Conservation (phyloP, 371 early-diverging fungal genomes). For the Paraphysoderma sedebokerense region DNA sequence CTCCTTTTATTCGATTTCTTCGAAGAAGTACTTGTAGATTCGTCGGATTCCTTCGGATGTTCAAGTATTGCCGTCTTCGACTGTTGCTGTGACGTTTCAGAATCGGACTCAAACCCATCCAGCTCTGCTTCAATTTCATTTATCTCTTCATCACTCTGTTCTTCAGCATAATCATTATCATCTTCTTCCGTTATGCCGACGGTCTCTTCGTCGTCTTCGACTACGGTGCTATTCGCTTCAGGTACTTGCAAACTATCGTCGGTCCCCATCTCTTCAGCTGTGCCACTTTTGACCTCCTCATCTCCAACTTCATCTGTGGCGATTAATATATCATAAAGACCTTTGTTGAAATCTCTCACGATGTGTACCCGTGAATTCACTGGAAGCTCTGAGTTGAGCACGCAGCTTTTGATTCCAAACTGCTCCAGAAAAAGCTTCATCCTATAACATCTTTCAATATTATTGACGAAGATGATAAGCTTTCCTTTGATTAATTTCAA, state of each 20-base stretch:
- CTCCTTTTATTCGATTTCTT: constrained; percentile 2
- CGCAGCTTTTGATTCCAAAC: constrained; percentile 76
- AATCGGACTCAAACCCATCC: constrained; percentile 10
- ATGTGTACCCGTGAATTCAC: constrained; percentile 69
- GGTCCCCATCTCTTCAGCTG: constrained; percentile 48
- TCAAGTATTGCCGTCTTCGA: neutral
- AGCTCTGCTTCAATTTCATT: constrained; percentile 10
- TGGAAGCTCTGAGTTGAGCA: constrained; percentile 87
- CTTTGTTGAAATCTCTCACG: constrained; percentile 91
- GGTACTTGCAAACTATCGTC: constrained; percentile 16
- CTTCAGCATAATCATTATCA: constrained; percentile 9
- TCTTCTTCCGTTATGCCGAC: neutral
- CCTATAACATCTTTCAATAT: constrained; percentile 78
- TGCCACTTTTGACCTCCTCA: constrained; percentile 24
- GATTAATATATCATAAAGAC: constrained; percentile 88
- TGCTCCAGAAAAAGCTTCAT: constrained; percentile 88
- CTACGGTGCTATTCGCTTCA: constrained; percentile 4
- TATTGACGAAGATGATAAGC: constrained; percentile 82
- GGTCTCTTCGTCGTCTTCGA: constrained; percentile 7
- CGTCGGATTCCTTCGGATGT: constrained; percentile 9
- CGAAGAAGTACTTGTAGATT: constrained; percentile 7
- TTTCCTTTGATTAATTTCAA: constrained; percentile 75
- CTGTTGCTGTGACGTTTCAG: constrained; percentile 7
- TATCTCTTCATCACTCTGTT: constrained; percentile 7
- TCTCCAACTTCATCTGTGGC: constrained; percentile 71